These are phyloP conservation scores for Collariella sp. DNA, from an alignment of 495 filamentous ascomycete species.

Conservation along the genomic window DNA sequence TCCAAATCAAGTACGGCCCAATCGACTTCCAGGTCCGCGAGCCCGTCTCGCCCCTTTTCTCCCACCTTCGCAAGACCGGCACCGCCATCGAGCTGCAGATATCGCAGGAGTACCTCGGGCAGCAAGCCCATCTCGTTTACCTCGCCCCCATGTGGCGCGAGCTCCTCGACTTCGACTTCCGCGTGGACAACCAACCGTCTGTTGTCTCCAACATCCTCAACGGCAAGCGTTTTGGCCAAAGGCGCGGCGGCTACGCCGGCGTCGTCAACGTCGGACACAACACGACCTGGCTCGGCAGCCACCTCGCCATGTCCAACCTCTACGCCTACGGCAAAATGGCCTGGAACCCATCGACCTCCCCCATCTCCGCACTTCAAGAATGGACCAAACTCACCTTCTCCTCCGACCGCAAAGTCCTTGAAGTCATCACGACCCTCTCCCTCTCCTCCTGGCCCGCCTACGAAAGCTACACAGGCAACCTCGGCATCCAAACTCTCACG, in stretches of 20 bases:
- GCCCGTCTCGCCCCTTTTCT: constrained; percentile 59
- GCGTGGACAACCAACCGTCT: constrained; percentile 44
- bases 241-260: constrained; percentile 52
- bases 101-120: constrained; percentile 62
- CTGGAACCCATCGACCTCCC: constrained; percentile 47
- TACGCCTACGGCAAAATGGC: constrained; percentile 61
- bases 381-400: constrained; percentile 63
- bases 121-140: constrained; percentile 62
- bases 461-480: constrained; percentile 61
- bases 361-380: constrained; percentile 47
- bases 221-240: constrained; percentile 50
- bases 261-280: constrained; percentile 65
- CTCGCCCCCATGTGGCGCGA: constrained; percentile 59
- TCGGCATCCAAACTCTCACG: constrained; percentile 61
- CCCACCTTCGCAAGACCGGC: constrained; percentile 50
- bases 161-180: constrained; percentile 57
- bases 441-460: constrained; percentile 65
- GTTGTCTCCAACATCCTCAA: constrained; percentile 51
- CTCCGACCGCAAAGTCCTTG: constrained; percentile 41
- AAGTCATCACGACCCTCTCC: constrained; percentile 53
- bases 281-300: constrained; percentile 58
- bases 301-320: constrained; percentile 63
- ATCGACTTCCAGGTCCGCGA: constrained; percentile 74
- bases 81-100: constrained; percentile 59
- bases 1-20: constrained; percentile 67